Conservation (phyloP, 1,139 yeast species). For the Lodderomyces margitis region DNA sequence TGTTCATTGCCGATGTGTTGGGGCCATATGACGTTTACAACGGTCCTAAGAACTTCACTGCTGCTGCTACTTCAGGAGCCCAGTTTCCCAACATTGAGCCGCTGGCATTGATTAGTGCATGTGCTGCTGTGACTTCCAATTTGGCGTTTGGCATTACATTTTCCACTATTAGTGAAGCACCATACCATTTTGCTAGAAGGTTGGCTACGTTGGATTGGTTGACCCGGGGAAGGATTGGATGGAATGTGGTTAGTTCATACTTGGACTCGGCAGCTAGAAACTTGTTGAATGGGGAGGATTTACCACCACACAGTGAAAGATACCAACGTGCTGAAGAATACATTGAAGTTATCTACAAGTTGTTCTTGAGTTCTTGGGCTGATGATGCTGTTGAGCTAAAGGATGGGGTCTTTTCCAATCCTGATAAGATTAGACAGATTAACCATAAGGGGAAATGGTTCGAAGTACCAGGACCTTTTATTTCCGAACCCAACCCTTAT, state of each 20-base stretch:
- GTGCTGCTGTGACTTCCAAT: slow-evolving; percentile 42
- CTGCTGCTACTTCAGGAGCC: slow-evolving; percentile 40
- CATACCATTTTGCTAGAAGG: slow-evolving; percentile 42
- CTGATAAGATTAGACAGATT: slow-evolving; percentile 39
- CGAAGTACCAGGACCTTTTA: slow-evolving; percentile 45
- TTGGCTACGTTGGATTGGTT: slow-evolving; percentile 41
- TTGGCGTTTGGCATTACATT: slow-evolving; percentile 43
- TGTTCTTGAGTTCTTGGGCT: slow-evolving; percentile 42
- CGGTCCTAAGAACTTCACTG: slow-evolving; percentile 34
- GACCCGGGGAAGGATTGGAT: slow-evolving; percentile 45
- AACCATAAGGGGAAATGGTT: slow-evolving; percentile 39
- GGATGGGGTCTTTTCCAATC: slow-evolving; percentile 36
- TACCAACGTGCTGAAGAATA: slow-evolving; percentile 41
- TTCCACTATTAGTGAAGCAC: slow-evolving; percentile 42
- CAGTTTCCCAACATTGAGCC: slow-evolving; percentile 46
- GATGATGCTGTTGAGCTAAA: slow-evolving; percentile 42
- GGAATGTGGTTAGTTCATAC: slow-evolving; percentile 42
- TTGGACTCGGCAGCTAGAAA: slow-evolving; percentile 40
- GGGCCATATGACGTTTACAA: slow-evolving; percentile 45
- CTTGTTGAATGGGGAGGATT: slow-evolving; percentile 27
- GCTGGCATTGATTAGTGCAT: slow-evolving; percentile 37
- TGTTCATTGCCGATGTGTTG: slow-evolving; percentile 48
- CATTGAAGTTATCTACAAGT: slow-evolving; percentile 37
- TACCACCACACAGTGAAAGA: slow-evolving; percentile 37
- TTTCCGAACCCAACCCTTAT: slow-evolving; percentile 39